These are phyloP conservation scores for Nicotiana obtusifolia DNA, from an alignment of 257 asterid species.

Conservation along the genomic window DNA sequence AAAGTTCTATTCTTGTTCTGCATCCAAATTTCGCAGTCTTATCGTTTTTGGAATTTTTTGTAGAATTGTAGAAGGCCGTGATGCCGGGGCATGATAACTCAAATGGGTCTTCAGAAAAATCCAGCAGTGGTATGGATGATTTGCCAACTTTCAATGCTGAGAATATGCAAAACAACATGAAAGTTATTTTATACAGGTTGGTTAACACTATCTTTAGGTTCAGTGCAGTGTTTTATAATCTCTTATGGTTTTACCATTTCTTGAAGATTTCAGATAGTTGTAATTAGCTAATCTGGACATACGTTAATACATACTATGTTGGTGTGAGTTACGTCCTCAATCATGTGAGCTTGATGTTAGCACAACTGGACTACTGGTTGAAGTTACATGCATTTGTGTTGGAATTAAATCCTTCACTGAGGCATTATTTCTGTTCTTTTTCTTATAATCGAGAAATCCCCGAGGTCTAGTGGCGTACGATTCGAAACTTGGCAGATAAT, in stretches of 20 bases:
- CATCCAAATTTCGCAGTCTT: background rate
- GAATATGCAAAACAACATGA: slow-evolving; percentile 65
- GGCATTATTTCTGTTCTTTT: background rate
- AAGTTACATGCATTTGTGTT: background rate
- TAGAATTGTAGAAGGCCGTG: slow-evolving; percentile 13
- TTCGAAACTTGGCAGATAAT: too few relatives aligned
- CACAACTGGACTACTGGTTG: background rate
- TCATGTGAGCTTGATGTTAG: background rate
- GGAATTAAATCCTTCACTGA: background rate
- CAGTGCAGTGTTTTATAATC: background rate
- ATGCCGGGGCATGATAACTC: slow-evolving; percentile 57
- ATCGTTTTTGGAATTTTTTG: background rate
- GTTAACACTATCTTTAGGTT: background rate
- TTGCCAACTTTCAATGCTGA: slow-evolving; percentile 65
- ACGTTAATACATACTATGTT: background rate
- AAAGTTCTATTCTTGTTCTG: background rate
- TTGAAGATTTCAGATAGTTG: background rate
- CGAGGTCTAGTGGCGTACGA: too few relatives aligned
- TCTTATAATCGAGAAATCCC: too few relatives aligned
- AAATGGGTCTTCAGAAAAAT: slow-evolving; percentile 35
- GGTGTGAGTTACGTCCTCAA: background rate
- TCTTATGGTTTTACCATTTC: background rate
- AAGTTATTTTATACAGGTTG: slow-evolving; percentile 64
- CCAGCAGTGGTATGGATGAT: slow-evolving; percentile 44
- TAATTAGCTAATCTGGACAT: background rate